Percentiles rank a stretch among this genome's conserved stretches.
Evolutionary conservation across 345 rosid genomes (phyloP).

Genomic region (Boechera retrofracta): DNA sequence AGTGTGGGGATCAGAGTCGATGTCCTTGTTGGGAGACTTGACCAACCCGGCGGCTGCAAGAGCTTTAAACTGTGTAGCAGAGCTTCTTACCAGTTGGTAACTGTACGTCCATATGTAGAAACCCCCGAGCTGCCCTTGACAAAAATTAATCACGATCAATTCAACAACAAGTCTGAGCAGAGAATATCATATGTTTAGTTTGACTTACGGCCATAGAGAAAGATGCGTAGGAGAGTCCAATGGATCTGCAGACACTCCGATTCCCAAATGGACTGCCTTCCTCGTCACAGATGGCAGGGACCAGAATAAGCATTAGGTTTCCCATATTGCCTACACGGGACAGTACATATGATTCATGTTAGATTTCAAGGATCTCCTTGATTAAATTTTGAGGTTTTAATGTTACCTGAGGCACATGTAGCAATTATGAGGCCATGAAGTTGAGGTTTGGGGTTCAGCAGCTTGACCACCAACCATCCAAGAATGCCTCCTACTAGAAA

Average conservation of each 20-base stretch:
- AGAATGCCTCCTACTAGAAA: constrained; percentile 78
- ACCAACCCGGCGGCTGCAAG: constrained; percentile 47
- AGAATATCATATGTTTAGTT: constrained; percentile 21
- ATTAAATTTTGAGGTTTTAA: not conserved
- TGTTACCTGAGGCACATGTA: constrained; percentile 76
- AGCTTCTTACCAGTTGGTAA: constrained; percentile 69
- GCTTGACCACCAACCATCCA: constrained; percentile 89
- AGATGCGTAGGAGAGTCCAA: constrained; percentile 88
- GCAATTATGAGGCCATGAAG: constrained; percentile 89
- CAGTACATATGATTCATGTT: not conserved
- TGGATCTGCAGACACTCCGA: constrained; percentile 56
- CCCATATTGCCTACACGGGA: constrained; percentile 76
- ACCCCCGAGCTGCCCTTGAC: constrained; percentile 75
- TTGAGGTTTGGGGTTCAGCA: constrained; percentile 73
- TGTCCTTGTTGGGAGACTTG: constrained; percentile 66
- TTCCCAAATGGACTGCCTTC: constrained; percentile 77
- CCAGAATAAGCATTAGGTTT: constrained; percentile 74
- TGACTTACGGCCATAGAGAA: constrained; percentile 95
- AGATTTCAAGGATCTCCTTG: not conserved
- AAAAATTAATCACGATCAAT: not conserved
- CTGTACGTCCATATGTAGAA: constrained; percentile 90
- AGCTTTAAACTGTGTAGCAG: constrained; percentile 61
- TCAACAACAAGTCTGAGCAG: constrained; percentile 5
- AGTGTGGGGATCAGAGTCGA: constrained; percentile 52
- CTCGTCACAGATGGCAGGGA: constrained; percentile 91